These are phyloP conservation scores for Penicillium flavigenum DNA, from an alignment of 495 filamentous ascomycete genomes.

Conservation along the genomic window DNA sequence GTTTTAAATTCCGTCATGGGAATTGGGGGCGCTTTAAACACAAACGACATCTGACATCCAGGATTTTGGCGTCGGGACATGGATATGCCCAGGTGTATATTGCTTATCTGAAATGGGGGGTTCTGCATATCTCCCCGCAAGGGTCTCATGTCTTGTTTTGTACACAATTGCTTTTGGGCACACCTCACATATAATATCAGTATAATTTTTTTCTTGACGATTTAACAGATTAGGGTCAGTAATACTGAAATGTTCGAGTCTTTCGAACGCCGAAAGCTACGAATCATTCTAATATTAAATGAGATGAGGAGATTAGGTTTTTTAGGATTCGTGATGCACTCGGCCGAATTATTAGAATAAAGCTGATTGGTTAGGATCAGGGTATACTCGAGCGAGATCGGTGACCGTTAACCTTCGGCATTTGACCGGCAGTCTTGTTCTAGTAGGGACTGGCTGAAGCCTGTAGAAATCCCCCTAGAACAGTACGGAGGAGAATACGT, in stretches of 20 bases:
- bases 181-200: conserved; percentile 4
- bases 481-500: background rate
- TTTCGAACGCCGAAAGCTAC: background rate
- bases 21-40: conserved; percentile 4
- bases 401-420: conserved; percentile 1
- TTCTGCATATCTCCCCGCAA: conserved; percentile 3
- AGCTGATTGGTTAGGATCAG: background rate
- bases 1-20: conserved; percentile 1
- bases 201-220: conserved; percentile 5
- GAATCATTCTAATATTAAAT: background rate
- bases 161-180: conserved; percentile 12
- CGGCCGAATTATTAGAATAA: conserved; percentile 2
- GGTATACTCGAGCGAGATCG: conserved; percentile 4
- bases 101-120: conserved; percentile 18
- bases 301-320: background rate
- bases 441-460: background rate
- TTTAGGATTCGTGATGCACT: background rate
- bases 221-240: background rate
- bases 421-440: conserved; percentile 9
- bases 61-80: conserved; percentile 19
- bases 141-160: conserved; percentile 10
- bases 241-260: background rate
- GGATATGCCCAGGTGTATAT: conserved; percentile 23
- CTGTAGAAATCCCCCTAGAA: background rate
- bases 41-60: conserved; percentile 5